Evolutionary conservation across 768 basidiomycete genomes (phyloP).

Genomic region (Pleurotus pulmonarius): DNA sequence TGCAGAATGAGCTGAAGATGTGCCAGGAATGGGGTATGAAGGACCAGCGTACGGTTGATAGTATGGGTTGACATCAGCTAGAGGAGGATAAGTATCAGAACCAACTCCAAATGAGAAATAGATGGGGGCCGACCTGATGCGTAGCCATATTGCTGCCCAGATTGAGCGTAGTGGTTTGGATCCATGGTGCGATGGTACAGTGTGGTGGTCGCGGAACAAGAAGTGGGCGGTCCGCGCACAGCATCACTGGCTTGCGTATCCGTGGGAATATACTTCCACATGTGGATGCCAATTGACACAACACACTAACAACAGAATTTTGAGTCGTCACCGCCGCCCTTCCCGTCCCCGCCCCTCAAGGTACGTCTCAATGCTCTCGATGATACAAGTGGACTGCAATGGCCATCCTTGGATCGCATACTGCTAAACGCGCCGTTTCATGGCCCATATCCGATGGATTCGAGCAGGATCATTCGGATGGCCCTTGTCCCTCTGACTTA

Average conservation of each 20-base stretch:
- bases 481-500: background rate
- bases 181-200: slow-evolving; percentile 32
- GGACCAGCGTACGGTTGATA: slow-evolving; percentile 79
- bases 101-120: slow-evolving; percentile 2
- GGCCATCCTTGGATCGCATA: background rate
- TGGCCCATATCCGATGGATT: background rate
- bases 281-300: background rate
- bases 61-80: slow-evolving; percentile 71
- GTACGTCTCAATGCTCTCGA: slow-evolving; percentile 3
- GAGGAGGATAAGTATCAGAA: background rate
- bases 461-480: background rate
- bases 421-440: background rate
- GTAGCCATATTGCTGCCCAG: slow-evolving; percentile 47
- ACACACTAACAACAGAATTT: background rate
- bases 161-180: slow-evolving; percentile 44
- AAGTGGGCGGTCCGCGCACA: no score
- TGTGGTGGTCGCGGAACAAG: background rate
- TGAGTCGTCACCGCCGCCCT: background rate
- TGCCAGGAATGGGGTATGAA: slow-evolving; percentile 63
- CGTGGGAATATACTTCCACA: background rate
- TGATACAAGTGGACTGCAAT: background rate
- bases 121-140: background rate
- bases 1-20: slow-evolving; percentile 63
- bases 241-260: background rate
- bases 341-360: slow-evolving; percentile 11